Base-by-base conservation (phyloP, 768 basidiomycete species). In the Boletus vinaceobasis region DNA sequence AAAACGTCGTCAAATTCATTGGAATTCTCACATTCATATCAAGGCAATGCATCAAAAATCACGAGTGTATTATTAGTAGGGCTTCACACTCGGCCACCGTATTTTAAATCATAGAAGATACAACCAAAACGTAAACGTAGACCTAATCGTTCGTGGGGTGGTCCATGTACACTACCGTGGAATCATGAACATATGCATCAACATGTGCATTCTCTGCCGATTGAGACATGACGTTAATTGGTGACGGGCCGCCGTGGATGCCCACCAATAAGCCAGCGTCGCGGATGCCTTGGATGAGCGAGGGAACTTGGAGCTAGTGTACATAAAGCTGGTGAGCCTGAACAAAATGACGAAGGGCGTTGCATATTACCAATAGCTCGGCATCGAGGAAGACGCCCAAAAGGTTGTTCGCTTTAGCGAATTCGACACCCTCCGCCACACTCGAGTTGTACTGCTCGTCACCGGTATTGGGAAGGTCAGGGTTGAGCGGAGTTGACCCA, bases 371-470 rank as follows among this genome's bases (percentile, higher is more conserved):
- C 75, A 98, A 73, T 55, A 98, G 77, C 36, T 86, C 82, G 11
- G 89, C 88, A 69, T 97, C 91, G 47, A 97, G 79, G 65, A 96
- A 86, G 43, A 99, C 77, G 53, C 97, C 97, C 52, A 99, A 75
- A 21, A 99, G 75, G 71, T 99, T 98, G 72, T 98, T 98, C 43
- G 79, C 77, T 64, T 88, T 90, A 21, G 94, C 90, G 65, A 98
- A 97, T 62, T 95, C 93, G 52, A 98, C 93, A 15, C 93, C 94
- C 53, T 91, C 85, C 55, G 88, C 83, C 37, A 98, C 84, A 65
- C 92, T 94, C 46, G 81, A 75, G 43, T 82, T 66, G 53, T 84
- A 76, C 60, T 67, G 67, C 56, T 76, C 75, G 46, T 77, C 75
- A 50, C 82, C 81, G 59, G 75, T 74, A 59, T 74, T 65, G 40